A percentile compares a stretch with the other conserved stretches of the same genome.
phyloP scores from a whole-genome alignment of 257 asterid species.

The Przewalskia tangutica region DNA sequence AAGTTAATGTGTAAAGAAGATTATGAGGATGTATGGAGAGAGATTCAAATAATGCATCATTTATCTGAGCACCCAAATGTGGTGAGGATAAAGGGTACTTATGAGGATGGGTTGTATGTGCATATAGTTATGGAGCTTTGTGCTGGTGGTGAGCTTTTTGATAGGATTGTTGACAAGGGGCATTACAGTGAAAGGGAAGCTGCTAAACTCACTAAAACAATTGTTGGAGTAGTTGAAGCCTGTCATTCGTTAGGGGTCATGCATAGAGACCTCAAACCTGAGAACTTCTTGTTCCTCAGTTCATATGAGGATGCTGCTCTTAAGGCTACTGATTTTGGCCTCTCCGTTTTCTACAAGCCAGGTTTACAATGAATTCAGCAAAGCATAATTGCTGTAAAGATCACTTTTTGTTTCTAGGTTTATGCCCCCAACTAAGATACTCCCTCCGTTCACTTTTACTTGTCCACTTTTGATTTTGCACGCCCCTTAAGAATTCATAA shows the following conservation, averaged over 20 bases:
- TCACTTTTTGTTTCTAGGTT: background rate
- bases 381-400: background rate
- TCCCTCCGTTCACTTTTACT: too few relatives aligned
- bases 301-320: constrained; percentile 70
- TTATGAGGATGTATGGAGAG: constrained; percentile 64
- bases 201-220: constrained; percentile 58
- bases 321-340: constrained; percentile 89
- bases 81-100: constrained; percentile 67
- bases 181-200: constrained; percentile 80
- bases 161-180: constrained; percentile 75
- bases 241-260: constrained; percentile 84
- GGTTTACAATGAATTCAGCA: constrained; percentile 23
- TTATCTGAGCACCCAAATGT: constrained; percentile 70
- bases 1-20: constrained; percentile 51
- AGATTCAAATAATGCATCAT: constrained; percentile 74
- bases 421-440: background rate
- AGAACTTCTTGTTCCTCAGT: constrained; percentile 75
- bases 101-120: constrained; percentile 54
- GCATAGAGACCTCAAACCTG: constrained; percentile 92
- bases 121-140: constrained; percentile 86
- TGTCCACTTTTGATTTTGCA: too few relatives aligned
- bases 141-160: constrained; percentile 85
- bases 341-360: constrained; percentile 82
- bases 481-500: too few relatives aligned
- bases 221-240: constrained; percentile 74